Evolutionary conservation across 2,329 filamentous ascomycete genomes (phyloP), one percentile per base, ranked within the genome.

Genomic region (Penicillium capsulatum): DNA sequence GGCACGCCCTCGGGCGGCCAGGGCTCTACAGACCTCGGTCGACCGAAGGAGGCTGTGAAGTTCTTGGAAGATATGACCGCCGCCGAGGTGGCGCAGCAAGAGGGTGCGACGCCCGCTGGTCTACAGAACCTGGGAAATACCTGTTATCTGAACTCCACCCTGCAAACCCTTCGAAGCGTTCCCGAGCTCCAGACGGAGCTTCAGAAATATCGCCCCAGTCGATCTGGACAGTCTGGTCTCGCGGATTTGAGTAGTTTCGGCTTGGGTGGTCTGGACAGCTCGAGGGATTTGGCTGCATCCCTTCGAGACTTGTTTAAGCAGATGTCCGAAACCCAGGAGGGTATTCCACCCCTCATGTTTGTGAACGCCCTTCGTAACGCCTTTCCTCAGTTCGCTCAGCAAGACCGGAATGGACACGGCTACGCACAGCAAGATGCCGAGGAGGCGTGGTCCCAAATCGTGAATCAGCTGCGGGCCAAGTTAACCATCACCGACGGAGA

Each of bases 361-460:
- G 74, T 98, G 44, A 82, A 81, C 54, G 79, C 88, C 3, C 76
- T 98, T 11, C 83, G 91, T 45, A 74, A 74, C 17, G 76, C 81
- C 1, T 96, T 87, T 59, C 92, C 92, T 7, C 92, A 97, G 61
- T 98, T 98, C 61, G 89, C 88, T 8, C 89, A 98, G 68, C 84
- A 80, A 58, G 80, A 88, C 39, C 90, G 86, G 63, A 83, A 83
- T 20, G 86, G 87, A 15, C 75, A 83, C 42, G 89, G 86, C 5
- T 97, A 84, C 60, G 90, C 92, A n/a, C 92, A 98, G 67, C 92
- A 98, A 68, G 92, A 98, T 70, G 92, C 92, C 1, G 92, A 98
- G 66, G 92, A 98, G 66, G 92, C 91, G 32, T 98, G 91, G 89
- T 92, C 91, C 14, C 91, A 97, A 62, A 94, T 98, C 46, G 71